Base-by-base conservation (phyloP, 805 yeast species). In the Tetrapisispora taiwanensis region DNA sequence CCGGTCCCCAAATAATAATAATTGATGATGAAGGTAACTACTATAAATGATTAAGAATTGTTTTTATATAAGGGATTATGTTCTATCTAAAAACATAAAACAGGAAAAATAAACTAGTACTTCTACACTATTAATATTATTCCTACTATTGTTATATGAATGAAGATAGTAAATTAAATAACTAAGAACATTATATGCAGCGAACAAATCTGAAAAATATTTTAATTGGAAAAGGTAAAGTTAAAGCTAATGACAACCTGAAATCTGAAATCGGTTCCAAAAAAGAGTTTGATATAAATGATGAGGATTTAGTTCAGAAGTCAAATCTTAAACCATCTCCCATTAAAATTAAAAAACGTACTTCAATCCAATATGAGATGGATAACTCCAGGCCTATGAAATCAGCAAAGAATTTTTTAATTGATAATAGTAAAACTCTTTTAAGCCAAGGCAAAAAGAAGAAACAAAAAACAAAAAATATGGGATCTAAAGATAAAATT, bases 151-250 rank as follows among this genome's bases (percentile, higher is more conserved):
- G n/a, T n/a, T n/a, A n/a, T n/a, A n/a, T n/a, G n/a, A n/a, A n/a
- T n/a, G n/a, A n/a, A n/a, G n/a, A n/a, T n/a, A n/a, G n/a, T n/a
- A n/a, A 22, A 22, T 8, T 22, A 22, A 22, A 22, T 22, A 22
- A n/a, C 20, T 24, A n/a, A n/a, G 22, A 13, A 27, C 8, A 9
- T 26, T 37, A 17, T 24, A 37, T 37, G 40, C 26, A 37, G 27
- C 40, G 26, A 28, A 27, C 22, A 15, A 37, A 26, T 27, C 36
- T 55, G 35, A 45, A 49, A n/a, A 42, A 45, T n/a, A 19, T 55
- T 26, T 44, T 55, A 39, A 47, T 49, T 54, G 60, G 60, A 10
- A 49, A 52, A 38, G 33, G 46, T 7, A 48, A 40, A 24, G 47
- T 47, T 17, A 43, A 36, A 15, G 18, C 39, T 15, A 17, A 28